phyloP scores from a whole-genome alignment of 805 yeast species.

The Barnettozyma sp. region DNA sequence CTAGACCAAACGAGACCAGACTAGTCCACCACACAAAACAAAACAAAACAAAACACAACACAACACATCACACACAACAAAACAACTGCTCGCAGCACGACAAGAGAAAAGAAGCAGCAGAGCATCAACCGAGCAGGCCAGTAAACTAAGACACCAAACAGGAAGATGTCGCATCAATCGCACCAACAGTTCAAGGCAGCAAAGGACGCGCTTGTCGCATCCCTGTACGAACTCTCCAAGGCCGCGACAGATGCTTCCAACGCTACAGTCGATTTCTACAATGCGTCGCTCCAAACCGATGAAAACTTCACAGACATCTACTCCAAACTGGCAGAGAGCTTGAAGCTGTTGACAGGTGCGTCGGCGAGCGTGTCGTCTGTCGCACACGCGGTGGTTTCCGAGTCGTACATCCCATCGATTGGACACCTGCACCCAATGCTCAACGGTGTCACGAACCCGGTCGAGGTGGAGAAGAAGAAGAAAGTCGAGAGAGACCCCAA shows the following conservation, averaged over 20 bases:
- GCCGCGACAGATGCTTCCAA: conserved; percentile 83
- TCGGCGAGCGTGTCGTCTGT: conserved; percentile 27
- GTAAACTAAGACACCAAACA: too few relatives aligned
- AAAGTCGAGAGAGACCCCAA: conserved; percentile 72
- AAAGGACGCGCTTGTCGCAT: conserved; percentile 52
- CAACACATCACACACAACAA: too few relatives aligned
- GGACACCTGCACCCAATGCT: conserved; percentile 12
- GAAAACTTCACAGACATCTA: conserved; percentile 40
- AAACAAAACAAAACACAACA: conserved; percentile 4
- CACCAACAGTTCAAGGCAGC: conserved; percentile 21
- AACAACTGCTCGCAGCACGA: too few relatives aligned
- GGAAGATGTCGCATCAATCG: conserved; percentile 21
- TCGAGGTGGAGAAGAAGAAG: conserved; percentile 29
- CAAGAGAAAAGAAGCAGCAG: too few relatives aligned
- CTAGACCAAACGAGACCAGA: neutral
- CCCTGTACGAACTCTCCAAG: conserved; percentile 74
- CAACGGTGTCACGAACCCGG: conserved; percentile 8
- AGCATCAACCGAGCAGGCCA: too few relatives aligned
- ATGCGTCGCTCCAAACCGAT: conserved; percentile 43
- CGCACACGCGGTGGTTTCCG: conserved; percentile 16
- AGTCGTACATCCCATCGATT: conserved; percentile 8
- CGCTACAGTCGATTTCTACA: conserved; percentile 72
- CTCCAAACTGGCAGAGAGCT: conserved; percentile 35
- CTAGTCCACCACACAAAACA: conserved; percentile 2
- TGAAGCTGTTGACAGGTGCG: conserved; percentile 33